Conservation (phyloP, 225 moss, liverwort and hornwort species). For the Marchantia polymorpha region DNA sequence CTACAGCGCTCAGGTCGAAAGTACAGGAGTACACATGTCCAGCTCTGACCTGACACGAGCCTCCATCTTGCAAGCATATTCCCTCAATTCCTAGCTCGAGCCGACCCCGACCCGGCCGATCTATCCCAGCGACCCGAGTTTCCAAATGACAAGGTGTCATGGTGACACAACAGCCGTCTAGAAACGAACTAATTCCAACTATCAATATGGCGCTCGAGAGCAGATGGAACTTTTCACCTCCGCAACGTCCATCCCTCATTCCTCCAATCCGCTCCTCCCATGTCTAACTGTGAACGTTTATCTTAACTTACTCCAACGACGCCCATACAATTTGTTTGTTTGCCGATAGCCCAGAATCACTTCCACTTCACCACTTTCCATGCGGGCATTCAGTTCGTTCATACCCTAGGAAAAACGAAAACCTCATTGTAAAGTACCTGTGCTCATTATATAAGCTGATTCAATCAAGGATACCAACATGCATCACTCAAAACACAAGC, state of each 20-base stretch:
- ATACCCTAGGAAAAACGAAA: neutral
- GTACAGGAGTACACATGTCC: slow-evolving; percentile 2
- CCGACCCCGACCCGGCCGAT: neutral
- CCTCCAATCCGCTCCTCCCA: too few species aligned
- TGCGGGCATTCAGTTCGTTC: neutral
- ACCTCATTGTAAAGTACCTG: neutral
- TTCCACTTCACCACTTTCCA: neutral
- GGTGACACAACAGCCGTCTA: neutral
- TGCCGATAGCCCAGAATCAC: neutral
- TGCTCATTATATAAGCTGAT: neutral
- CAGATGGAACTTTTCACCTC: too few species aligned
- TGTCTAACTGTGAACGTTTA: too few species aligned
- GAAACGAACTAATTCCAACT: neutral
- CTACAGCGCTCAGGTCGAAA: neutral
- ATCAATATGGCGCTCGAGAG: too few species aligned
- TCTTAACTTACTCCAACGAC: too few species aligned
- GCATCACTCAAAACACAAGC: neutral
- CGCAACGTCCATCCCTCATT: too few species aligned
- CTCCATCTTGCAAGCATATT: neutral
- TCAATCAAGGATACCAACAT: neutral
- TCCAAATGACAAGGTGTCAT: too few species aligned
- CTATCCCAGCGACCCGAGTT: neutral
- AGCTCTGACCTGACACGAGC: neutral
- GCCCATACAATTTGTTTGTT: neutral
- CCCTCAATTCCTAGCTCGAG: neutral